Conservation (phyloP, 106 monocot genomes). For the Acanthochlamys bracteata region DNA sequence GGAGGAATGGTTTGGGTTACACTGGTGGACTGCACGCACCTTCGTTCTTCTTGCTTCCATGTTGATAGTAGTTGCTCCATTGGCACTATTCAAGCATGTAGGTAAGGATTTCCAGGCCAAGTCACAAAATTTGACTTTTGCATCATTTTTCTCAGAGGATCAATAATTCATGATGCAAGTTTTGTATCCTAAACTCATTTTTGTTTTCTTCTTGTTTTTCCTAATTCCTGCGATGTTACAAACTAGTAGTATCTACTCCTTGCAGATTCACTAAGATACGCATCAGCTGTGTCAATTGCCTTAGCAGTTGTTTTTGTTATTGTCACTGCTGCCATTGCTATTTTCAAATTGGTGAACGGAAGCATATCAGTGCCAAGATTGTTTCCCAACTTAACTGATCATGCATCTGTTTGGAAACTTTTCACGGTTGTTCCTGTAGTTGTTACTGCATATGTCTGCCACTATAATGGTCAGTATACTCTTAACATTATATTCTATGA, state of each 20-base stretch:
- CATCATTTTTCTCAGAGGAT: neutral
- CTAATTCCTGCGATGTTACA: neutral
- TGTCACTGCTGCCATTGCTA: constrained; percentile 57
- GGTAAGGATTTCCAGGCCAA: constrained; percentile 33
- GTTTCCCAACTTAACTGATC: constrained; percentile 39
- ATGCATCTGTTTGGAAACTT: constrained; percentile 49
- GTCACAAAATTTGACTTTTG: neutral
- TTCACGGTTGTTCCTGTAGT: constrained; percentile 66
- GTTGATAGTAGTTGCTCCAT: constrained; percentile 44
- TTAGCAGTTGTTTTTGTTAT: constrained; percentile 69
- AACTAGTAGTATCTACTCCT: neutral
- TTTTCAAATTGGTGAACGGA: constrained; percentile 54
- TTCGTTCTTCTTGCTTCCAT: constrained; percentile 55
- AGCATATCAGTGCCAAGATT: constrained; percentile 46
- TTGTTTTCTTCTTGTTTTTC: neutral
- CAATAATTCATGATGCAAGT: neutral
- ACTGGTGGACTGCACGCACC: constrained; percentile 14
- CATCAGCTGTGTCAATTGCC: constrained; percentile 67
- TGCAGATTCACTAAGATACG: constrained; percentile 66
- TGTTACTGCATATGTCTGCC: constrained; percentile 66
- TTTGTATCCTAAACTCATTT: neutral
- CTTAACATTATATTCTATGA: neutral
- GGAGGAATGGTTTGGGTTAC: constrained; percentile 6
- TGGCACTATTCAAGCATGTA: constrained; percentile 62
- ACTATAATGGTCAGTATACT: constrained; percentile 54